Base-by-base conservation (phyloP, 257 asterid genomes). In the Solanum peruvianum region DNA sequence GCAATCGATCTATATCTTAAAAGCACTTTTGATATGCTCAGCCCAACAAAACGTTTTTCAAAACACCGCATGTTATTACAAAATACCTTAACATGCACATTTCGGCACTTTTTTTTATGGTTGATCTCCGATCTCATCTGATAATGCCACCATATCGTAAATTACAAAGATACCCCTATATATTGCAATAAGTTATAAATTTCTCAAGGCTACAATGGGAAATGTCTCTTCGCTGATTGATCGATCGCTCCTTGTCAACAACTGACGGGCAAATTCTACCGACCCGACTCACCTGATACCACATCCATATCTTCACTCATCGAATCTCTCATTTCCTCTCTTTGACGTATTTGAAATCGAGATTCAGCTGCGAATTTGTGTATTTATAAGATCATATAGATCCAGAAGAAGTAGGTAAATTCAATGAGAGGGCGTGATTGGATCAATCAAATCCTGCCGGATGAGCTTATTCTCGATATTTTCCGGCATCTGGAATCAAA, bases 391-490 rank as follows among this genome's bases (percentile, higher is more conserved):
- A 5, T 27, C 42, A 78, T 18, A 37, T 41, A 64, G 60, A 62
- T 84, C 21, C 77, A 7, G 76, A 60, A 11, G 76, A 83, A 27
- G 35, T 58, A 23, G 31, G 60, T 8, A 21, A 7, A 64, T 83
- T 33, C 69, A 86, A 93, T 94, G 98, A 91, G 90, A 87, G 93
- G 95, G 27, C 80, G 42, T 73, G 99, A 94, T 92, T 90, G 89
- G 88, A 92, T 96, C 62, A 94, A 96, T 90, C 78, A 86, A 52
- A 69, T 85, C 73, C 70, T 96, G 21, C 98, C 97, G 64, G 97
- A 96, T 86, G 98, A 93, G 90, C 86, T 95, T 89, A 89, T 96
- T 37, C 87, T 93, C 44, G 95, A 94, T 86, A 92, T 96, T 83
- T 92, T 95, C 87, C 88, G 90, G 86, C 87, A 33, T 33, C 49